These are phyloP conservation scores for Xylaria castorea DNA, from an alignment of 495 filamentous ascomycete genomes.

Conservation along the genomic window DNA sequence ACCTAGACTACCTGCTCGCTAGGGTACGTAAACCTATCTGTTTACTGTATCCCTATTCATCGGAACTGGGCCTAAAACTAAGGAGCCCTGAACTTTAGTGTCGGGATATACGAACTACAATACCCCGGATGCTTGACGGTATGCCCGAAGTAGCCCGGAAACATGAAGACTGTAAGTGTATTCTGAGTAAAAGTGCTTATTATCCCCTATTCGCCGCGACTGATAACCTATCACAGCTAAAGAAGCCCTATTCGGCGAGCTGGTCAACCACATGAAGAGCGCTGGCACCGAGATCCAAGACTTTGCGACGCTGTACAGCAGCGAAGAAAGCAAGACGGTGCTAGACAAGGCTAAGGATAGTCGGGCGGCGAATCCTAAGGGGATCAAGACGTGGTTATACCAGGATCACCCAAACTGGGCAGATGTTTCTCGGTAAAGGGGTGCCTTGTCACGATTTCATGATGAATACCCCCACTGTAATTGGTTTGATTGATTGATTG, in stretches of 20 bases:
- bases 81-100: slow-evolving; percentile 14
- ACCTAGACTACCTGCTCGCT: slow-evolving; percentile 48
- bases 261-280: slow-evolving; percentile 45
- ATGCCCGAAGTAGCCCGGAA: slow-evolving; percentile 22
- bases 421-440: slow-evolving; percentile 26
- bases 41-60: neutral
- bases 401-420: slow-evolving; percentile 59
- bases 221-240: slow-evolving; percentile 41
- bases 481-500: neutral
- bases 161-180: slow-evolving; percentile 12
- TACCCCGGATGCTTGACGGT: slow-evolving; percentile 24
- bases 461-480: neutral
- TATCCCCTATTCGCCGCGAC: slow-evolving; percentile 37
- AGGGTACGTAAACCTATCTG: slow-evolving; percentile 38
- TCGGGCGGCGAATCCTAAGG: slow-evolving; percentile 51
- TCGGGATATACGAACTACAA: slow-evolving; percentile 24
- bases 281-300: slow-evolving; percentile 51
- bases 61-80: neutral
- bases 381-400: slow-evolving; percentile 57
- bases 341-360: slow-evolving; percentile 52
- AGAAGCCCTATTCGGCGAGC: slow-evolving; percentile 29
- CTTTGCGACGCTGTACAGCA: slow-evolving; percentile 48
- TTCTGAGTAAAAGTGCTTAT: neutral
- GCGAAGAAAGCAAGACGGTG: slow-evolving; percentile 50
- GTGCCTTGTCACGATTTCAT: neutral